Conservation (phyloP, 1,284 basidiomycete species). For the Microbotryomycetes sp. region DNA sequence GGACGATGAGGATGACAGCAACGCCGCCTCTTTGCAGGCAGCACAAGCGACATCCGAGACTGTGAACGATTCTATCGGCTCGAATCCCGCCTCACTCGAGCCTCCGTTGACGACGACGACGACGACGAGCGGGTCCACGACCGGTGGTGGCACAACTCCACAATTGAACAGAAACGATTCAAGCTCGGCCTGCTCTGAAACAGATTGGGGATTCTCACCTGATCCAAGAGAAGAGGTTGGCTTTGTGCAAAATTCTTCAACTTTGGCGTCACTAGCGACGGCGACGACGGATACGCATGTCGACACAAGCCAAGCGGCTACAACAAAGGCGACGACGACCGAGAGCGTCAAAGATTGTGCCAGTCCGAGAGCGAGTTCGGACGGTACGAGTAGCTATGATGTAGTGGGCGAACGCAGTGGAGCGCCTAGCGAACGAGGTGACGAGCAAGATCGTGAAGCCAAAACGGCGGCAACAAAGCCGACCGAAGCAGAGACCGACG, state of each 20-base stretch:
- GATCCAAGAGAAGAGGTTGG: background rate
- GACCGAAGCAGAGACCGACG: constrained; percentile 5
- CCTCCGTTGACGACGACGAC: background rate
- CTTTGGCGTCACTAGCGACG: too few relatives aligned
- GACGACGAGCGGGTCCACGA: background rate
- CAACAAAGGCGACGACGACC: too few relatives aligned
- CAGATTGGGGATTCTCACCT: constrained; percentile 3
- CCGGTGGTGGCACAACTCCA: background rate
- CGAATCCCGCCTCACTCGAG: background rate
- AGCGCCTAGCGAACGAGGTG: constrained; percentile 13
- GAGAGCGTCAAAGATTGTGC: too few relatives aligned
- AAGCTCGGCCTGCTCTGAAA: background rate
- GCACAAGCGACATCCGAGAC: background rate
- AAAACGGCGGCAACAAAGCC: background rate
- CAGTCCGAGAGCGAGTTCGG: constrained; percentile 18
- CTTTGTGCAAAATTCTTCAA: too few relatives aligned
- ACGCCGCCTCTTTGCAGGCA: constrained; percentile 7
- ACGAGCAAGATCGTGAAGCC: constrained; percentile 1
- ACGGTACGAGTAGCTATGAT: constrained; percentile 31
- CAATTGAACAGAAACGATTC: background rate
- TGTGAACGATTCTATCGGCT: background rate
- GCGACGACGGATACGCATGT: too few relatives aligned
- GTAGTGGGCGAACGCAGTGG: constrained; percentile 29
- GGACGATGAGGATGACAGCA: constrained; percentile 32
- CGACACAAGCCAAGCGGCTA: too few relatives aligned